Conservation (phyloP, 2,329 filamentous ascomycete species). For the Stemphylium lycopersici region DNA sequence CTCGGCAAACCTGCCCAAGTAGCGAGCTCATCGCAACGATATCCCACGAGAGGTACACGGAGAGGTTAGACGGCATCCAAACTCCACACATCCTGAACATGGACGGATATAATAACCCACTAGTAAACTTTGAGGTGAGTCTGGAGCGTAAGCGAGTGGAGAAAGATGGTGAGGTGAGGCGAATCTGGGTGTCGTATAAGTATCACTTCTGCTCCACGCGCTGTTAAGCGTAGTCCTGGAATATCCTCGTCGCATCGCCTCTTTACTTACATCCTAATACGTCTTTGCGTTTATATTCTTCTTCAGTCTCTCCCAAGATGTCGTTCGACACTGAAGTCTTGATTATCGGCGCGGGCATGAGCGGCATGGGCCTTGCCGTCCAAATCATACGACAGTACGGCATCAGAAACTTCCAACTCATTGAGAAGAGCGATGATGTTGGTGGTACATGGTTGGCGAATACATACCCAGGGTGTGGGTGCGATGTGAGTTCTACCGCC, state of each 20-base stretch:
- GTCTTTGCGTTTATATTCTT: background rate
- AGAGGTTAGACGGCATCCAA: conserved; percentile 2
- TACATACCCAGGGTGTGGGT: conserved; percentile 44
- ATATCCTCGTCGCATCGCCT: background rate
- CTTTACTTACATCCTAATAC: background rate
- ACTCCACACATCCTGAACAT: conserved; percentile 7
- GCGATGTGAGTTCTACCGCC: conserved; percentile 31
- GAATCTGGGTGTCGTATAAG: conserved; percentile 8
- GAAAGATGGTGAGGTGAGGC: background rate
- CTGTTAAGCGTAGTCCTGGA: background rate
- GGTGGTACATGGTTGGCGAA: conserved; percentile 45
- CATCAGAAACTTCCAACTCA: conserved; percentile 50
- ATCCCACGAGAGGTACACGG: conserved; percentile 3
- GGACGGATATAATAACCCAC: conserved; percentile 1
- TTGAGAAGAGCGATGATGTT: conserved; percentile 52
- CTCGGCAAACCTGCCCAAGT: conserved; percentile 29
- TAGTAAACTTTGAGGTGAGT: background rate
- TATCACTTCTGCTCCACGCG: background rate
- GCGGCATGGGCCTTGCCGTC: conserved; percentile 55
- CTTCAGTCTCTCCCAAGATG: conserved; percentile 20
- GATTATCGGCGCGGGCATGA: conserved; percentile 59
- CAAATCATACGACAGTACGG: conserved; percentile 52
- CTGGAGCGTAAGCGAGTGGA: background rate
- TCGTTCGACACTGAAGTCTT: conserved; percentile 54
- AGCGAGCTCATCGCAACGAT: conserved; percentile 1